Conservation (phyloP, 1,284 basidiomycete species). For the Ustilago curta region DNA sequence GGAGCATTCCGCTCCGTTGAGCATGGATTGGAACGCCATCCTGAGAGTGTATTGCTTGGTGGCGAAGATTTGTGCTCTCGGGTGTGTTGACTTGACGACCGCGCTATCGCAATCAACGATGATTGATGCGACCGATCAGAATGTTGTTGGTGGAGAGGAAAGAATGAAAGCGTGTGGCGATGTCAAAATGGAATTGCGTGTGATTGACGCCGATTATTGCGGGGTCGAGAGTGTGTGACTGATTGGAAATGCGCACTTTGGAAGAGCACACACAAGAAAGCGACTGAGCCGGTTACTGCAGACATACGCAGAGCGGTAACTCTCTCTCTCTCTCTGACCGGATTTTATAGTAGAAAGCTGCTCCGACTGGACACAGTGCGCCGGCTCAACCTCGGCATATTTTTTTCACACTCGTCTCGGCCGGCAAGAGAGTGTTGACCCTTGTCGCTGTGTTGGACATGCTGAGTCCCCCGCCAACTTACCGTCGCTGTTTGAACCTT, state of each 20-base stretch:
- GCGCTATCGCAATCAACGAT: not conserved
- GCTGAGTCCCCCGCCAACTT: too few species aligned
- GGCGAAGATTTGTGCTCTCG: not conserved
- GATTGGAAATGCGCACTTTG: not conserved
- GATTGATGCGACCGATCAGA: not conserved
- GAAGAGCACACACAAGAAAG: not conserved
- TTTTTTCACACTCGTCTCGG: too few species aligned
- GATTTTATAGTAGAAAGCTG: not conserved
- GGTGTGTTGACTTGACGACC: not conserved
- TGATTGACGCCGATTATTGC: not conserved
- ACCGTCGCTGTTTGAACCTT: too few species aligned
- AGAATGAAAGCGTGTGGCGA: conserved; percentile 2
- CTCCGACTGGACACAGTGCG: too few species aligned
- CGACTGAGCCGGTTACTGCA: conserved; percentile 5
- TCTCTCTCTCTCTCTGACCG: not conserved
- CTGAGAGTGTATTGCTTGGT: not conserved
- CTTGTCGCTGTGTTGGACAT: too few species aligned
- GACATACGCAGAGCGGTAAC: not conserved
- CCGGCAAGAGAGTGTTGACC: too few species aligned
- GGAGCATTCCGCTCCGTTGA: conserved; percentile 91
- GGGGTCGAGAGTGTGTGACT: not conserved
- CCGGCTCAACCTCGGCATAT: too few species aligned
- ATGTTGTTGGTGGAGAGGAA: not conserved
- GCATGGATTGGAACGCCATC: conserved; percentile 74
- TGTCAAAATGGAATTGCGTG: not conserved